Percentiles rank a stretch among this genome's conserved stretches.
These are phyloP conservation scores for Stephanodiscus minutulus DNA, from an alignment of 108 stramenopile species.

Conservation along the genomic window DNA sequence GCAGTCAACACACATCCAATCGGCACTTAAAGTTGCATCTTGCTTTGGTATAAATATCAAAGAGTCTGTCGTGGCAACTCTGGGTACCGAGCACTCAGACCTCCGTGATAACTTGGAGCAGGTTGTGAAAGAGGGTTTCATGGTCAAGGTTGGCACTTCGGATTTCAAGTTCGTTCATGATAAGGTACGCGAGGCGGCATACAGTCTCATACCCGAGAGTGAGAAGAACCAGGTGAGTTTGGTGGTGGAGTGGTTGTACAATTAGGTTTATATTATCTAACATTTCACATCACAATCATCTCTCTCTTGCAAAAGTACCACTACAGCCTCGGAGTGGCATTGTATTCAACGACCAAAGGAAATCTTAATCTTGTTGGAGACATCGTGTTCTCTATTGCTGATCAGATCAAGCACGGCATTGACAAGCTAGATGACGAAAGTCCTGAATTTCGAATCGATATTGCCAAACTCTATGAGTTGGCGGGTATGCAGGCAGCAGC, in stretches of 20 bases:
- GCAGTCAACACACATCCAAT: background rate
- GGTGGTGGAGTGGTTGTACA: constrained; percentile 14
- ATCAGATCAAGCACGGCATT: constrained; percentile 14
- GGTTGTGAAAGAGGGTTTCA: too few species aligned
- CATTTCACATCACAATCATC: too few species aligned
- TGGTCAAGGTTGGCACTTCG: too few species aligned
- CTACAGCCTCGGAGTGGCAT: too few species aligned
- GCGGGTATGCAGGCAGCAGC: constrained; percentile 31
- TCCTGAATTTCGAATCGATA: constrained; percentile 16
- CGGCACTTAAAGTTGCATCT: background rate
- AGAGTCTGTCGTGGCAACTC: constrained; percentile 12
- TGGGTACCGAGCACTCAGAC: background rate
- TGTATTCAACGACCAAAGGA: too few species aligned
- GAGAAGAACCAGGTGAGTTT: constrained; percentile 1
- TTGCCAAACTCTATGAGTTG: constrained; percentile 25
- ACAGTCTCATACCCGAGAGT: background rate
- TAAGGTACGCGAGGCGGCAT: too few species aligned
- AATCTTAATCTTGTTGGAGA: background rate
- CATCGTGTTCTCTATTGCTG: background rate
- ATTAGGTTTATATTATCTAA: background rate
- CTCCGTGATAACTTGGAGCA: background rate
- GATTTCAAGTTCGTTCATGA: too few species aligned
- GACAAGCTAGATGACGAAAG: constrained; percentile 5
- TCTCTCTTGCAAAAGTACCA: too few species aligned
- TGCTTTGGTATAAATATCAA: background rate